These are phyloP conservation scores for Hymenochaete sp. DNA, from an alignment of 1,284 basidiomycete genomes.

Conservation along the genomic window DNA sequence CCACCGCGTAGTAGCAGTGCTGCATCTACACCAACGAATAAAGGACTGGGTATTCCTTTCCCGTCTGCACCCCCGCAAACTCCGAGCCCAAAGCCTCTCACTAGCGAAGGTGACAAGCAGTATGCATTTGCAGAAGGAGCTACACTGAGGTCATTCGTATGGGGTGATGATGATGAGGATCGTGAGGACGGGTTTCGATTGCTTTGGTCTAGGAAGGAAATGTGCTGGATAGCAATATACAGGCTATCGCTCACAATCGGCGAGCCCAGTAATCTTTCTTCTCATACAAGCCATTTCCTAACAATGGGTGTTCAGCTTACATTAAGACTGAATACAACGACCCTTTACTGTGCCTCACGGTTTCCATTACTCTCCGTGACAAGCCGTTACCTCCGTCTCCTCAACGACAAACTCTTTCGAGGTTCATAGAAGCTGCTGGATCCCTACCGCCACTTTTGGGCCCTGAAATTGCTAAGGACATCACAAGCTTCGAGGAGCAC, in stretches of 20 bases:
- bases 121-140: slow-evolving; percentile 75
- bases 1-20: slow-evolving; percentile 25
- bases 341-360: slow-evolving; percentile 73
- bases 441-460: slow-evolving; percentile 21
- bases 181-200: slow-evolving; percentile 52
- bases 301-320: slow-evolving; percentile 42
- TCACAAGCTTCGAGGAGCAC: background rate
- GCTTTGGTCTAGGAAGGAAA: slow-evolving; percentile 48
- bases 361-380: slow-evolving; percentile 71
- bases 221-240: slow-evolving; percentile 70
- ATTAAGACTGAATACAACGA: slow-evolving; percentile 60
- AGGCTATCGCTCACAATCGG: slow-evolving; percentile 65
- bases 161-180: slow-evolving; percentile 50
- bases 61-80: slow-evolving; percentile 69
- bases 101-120: slow-evolving; percentile 56
- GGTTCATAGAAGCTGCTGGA: slow-evolving; percentile 34
- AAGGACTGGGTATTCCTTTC: slow-evolving; percentile 34
- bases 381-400: slow-evolving; percentile 48
- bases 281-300: slow-evolving; percentile 6
- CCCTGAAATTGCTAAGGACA: background rate
- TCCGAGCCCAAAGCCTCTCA: slow-evolving; percentile 65
- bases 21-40: slow-evolving; percentile 23
- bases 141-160: slow-evolving; percentile 57
- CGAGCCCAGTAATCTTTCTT: slow-evolving; percentile 31
- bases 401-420: slow-evolving; percentile 43